Evolutionary conservation across 768 basidiomycete species (phyloP).

Genomic region (Botryobasidium botryosum): DNA sequence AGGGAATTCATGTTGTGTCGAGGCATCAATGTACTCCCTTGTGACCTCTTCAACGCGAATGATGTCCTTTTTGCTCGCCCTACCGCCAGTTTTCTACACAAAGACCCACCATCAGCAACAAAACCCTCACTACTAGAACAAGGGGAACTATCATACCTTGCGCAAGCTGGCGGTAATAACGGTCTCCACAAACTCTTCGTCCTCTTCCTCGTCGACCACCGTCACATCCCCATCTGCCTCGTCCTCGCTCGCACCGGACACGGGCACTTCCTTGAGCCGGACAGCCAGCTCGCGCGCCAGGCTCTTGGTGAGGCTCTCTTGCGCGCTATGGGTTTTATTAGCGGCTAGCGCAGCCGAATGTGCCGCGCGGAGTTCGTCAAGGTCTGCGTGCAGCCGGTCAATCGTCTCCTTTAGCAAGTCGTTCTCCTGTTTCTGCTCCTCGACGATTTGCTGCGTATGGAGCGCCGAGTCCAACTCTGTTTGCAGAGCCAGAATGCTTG

Average conservation of each 20-base stretch:
- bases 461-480: conserved; percentile 51
- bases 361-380: conserved; percentile 70
- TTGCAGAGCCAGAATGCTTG: conserved; percentile 41
- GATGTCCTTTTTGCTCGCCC: no score
- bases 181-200: conserved; percentile 68
- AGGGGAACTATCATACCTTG: conserved; percentile 21
- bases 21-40: no score
- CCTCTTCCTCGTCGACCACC: conserved; percentile 55
- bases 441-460: conserved; percentile 54
- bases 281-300: conserved; percentile 24
- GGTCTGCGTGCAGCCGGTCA: conserved; percentile 81
- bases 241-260: background rate
- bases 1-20: no score
- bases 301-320: conserved; percentile 16
- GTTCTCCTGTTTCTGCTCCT: conserved; percentile 92
- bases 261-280: background rate
- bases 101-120: no score
- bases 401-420: conserved; percentile 88
- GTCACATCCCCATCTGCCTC: conserved; percentile 28
- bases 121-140: background rate
- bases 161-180: conserved; percentile 46
- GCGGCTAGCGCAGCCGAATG: conserved; percentile 23
- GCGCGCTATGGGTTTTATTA: background rate
- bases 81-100: no score
- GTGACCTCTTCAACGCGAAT: no score